Evolutionary conservation across 306 rosid species (phyloP).

Genomic region (Medicago ruthenica): DNA sequence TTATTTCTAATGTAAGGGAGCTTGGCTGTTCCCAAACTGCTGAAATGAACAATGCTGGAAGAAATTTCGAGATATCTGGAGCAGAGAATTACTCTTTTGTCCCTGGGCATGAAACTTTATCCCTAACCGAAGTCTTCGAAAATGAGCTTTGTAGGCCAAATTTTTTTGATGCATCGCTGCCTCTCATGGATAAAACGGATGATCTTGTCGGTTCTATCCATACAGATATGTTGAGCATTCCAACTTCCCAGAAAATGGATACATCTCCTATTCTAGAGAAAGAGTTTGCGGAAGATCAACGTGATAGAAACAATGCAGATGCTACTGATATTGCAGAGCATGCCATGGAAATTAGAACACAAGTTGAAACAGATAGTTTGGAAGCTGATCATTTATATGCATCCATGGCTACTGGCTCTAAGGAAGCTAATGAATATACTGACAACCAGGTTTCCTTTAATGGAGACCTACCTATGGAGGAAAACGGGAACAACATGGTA

Average conservation of each 20-base stretch:
- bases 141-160: slow-evolving; percentile 43
- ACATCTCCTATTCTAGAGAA: slow-evolving; percentile 53
- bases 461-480: slow-evolving; percentile 53
- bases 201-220: slow-evolving; percentile 56
- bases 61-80: slow-evolving; percentile 50
- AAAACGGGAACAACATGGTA: slow-evolving; percentile 47
- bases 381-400: slow-evolving; percentile 47
- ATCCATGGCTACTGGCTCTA: slow-evolving; percentile 48
- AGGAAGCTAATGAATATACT: slow-evolving; percentile 53
- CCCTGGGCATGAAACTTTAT: slow-evolving; percentile 51
- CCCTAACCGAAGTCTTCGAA: slow-evolving; percentile 47
- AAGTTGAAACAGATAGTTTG: slow-evolving; percentile 49
- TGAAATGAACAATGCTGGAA: slow-evolving; percentile 56
- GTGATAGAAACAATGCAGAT: slow-evolving; percentile 47
- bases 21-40: slow-evolving; percentile 47
- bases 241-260: slow-evolving; percentile 54
- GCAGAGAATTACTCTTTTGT: slow-evolving; percentile 48
- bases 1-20: slow-evolving; percentile 41
- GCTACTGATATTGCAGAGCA: slow-evolving; percentile 45
- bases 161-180: slow-evolving; percentile 42
- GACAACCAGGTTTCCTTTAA: slow-evolving; percentile 49
- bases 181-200: slow-evolving; percentile 49
- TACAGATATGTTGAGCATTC: slow-evolving; percentile 49
- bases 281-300: slow-evolving; percentile 43
- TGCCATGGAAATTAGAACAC: slow-evolving; percentile 49